Evolutionary conservation across 352 stramenopile species (phyloP), one percentile per base, ranked within the genome.

Genomic region (Phytophthora pluvialis): DNA sequence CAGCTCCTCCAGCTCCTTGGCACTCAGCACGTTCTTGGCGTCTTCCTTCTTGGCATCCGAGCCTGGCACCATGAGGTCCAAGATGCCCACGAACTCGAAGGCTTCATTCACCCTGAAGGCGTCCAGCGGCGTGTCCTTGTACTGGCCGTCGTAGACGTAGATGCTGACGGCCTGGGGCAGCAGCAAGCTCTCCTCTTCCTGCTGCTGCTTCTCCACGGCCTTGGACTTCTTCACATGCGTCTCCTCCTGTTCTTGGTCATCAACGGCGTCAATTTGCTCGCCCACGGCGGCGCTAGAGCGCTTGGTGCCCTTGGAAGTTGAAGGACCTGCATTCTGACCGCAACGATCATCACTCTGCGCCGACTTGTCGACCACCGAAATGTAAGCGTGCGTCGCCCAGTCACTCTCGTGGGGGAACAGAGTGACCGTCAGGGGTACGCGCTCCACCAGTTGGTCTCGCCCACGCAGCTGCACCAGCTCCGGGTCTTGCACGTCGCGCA

Each of bases 21-120:
- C 60, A 46, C 42, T 70, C 12, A 58, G 48, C 43, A 40, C 55
- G 35, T n/a, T 44, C 21, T 58, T 50, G 10, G 4, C 16, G 9
- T 63, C 46, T 21, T 44, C 45, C 18, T 65, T 67, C 35, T 75
- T 67, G 18, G 42, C 39, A 1, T 61, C 43, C 2, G 77, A 51
- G 2, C 68, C 72, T 0, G 80, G 43, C 3, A 91, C 78, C 46
- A 86, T 73, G 15, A 93, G 54, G 53, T 95, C 86, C 26, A 93
- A 67, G 15, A 91, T 77, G 11, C 84, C 86, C 3, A 90, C 67
- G 57, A 95, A 95, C 53, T 95, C 86, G 29, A 93, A 95, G 13
- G 83, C 74, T 50, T 92, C 82, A 70, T 95, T 95, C 45, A 95
- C 84, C 56, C 87, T 91, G 57, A 92, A 95, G 4, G 66, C 70